A percentile compares a stretch with the other conserved stretches of the same genome.
phyloP scores from a whole-genome alignment of 2,329 filamentous ascomycete genomes.

The Cryoendolithus antarcticus region DNA sequence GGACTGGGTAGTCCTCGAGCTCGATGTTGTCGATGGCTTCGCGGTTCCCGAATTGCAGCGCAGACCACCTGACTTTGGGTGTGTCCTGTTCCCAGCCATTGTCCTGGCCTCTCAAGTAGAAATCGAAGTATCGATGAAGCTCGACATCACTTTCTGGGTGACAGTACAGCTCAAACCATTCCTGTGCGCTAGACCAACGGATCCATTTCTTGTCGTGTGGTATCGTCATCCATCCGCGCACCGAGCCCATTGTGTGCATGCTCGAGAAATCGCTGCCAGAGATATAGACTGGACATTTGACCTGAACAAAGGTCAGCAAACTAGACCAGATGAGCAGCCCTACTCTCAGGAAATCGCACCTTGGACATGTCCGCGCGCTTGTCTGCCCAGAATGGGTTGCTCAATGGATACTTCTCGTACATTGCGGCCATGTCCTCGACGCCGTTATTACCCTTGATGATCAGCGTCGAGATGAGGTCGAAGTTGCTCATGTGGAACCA shows the following conservation, averaged over 20 bases:
- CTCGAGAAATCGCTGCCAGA: constrained; percentile 12
- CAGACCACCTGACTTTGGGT: constrained; percentile 31
- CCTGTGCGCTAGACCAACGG: constrained; percentile 28
- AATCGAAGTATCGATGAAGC: constrained; percentile 34
- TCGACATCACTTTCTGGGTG: constrained; percentile 24
- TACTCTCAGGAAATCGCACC: no score
- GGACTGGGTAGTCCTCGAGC: constrained; percentile 12
- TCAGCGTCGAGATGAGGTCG: constrained; percentile 15
- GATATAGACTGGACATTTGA: constrained; percentile 12
- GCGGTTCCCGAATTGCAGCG: constrained; percentile 25
- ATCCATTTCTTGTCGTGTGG: constrained; percentile 32
- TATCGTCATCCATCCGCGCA: constrained; percentile 27
- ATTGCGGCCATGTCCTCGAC: constrained; percentile 14
- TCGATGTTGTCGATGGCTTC: constrained; percentile 24
- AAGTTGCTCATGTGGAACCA: constrained; percentile 29
- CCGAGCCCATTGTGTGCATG: constrained; percentile 13
- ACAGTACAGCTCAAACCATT: constrained; percentile 35
- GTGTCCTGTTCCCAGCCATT: constrained; percentile 39
- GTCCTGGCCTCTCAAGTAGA: constrained; percentile 30
- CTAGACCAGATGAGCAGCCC: no score
- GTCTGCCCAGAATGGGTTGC: constrained; percentile 16
- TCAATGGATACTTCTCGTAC: constrained; percentile 10
- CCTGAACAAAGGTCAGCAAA: no score
- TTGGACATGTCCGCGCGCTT: constrained; percentile 15
- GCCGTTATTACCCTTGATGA: constrained; percentile 10